Evolutionary conservation across 192 early-diverging fungal genomes (phyloP).

Genomic region (Chytriomyces confervae): DNA sequence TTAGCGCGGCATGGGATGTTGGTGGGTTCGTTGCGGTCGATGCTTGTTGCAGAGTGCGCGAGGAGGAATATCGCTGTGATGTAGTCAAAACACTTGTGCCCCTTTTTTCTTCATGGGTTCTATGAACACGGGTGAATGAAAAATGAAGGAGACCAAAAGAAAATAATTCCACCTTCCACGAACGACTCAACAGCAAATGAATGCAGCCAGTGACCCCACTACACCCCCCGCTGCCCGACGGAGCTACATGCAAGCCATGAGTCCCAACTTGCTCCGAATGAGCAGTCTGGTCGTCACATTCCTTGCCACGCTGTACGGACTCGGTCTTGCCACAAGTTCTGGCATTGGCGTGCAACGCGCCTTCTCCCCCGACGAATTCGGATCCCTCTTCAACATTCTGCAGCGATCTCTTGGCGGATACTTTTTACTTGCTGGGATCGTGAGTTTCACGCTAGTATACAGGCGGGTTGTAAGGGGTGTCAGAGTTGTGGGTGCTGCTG

Average conservation of each 20-base stretch:
- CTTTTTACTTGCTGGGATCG: background rate
- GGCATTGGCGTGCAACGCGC: background rate
- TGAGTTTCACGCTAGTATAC: background rate
- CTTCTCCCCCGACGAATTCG: background rate
- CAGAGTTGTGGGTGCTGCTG: background rate
- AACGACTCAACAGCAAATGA: background rate
- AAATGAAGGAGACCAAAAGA: background rate
- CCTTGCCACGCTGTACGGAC: background rate
- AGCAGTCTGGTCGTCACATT: background rate
- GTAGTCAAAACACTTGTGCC: no score
- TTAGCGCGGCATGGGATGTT: background rate
- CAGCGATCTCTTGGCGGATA: background rate
- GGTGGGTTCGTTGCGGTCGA: no score
- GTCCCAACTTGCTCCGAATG: background rate
- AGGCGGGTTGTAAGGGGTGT: background rate
- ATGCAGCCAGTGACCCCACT: background rate
- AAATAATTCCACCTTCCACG: background rate
- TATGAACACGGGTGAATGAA: background rate
- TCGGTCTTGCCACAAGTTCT: background rate
- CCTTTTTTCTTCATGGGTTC: no score
- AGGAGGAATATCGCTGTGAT: no score
- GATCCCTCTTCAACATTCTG: background rate
- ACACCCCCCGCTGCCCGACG: background rate
- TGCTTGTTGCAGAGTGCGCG: no score
- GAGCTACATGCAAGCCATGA: background rate